phyloP scores from a whole-genome alignment of 2,329 filamentous ascomycete genomes.

The Sporothrix luriei region DNA sequence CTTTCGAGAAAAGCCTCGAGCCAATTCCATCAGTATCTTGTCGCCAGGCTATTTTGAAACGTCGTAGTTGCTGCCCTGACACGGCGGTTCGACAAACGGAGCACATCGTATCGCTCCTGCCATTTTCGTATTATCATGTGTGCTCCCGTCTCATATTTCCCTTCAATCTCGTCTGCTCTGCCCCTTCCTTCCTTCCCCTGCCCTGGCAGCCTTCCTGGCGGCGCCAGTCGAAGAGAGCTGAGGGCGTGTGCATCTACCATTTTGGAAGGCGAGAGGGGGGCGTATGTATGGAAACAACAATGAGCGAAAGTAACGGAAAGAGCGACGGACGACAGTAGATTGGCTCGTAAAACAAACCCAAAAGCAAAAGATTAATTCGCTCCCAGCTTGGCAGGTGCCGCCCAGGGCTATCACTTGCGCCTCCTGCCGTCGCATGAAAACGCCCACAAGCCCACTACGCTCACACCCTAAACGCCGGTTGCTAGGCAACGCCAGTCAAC shows the following conservation, averaged over 20 bases:
- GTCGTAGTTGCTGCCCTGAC: not conserved
- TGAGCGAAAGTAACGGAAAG: conserved; percentile 14
- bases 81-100: not conserved
- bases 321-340: conserved; percentile 11
- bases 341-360: conserved; percentile 14
- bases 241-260: conserved; percentile 26
- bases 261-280: conserved; percentile 10
- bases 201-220: conserved; percentile 1
- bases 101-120: no score
- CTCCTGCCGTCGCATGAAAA: conserved; percentile 13
- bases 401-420: not conserved
- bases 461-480: conserved; percentile 28
- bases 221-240: conserved; percentile 21
- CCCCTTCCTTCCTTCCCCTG: not conserved
- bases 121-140: conserved; percentile 15
- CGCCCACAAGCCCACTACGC: conserved; percentile 5
- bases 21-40: not conserved
- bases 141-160: no score
- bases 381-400: conserved; percentile 22
- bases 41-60: no score
- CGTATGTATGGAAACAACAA: conserved; percentile 3
- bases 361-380: conserved; percentile 13
- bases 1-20: not conserved
- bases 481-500: conserved; percentile 37
- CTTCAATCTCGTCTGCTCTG: conserved; percentile 17